Percentiles rank a stretch among this genome's conserved stretches.
Conservation (phyloP, 2,329 filamentous ascomycete genomes). For the Trichoderma sp. region DNA sequence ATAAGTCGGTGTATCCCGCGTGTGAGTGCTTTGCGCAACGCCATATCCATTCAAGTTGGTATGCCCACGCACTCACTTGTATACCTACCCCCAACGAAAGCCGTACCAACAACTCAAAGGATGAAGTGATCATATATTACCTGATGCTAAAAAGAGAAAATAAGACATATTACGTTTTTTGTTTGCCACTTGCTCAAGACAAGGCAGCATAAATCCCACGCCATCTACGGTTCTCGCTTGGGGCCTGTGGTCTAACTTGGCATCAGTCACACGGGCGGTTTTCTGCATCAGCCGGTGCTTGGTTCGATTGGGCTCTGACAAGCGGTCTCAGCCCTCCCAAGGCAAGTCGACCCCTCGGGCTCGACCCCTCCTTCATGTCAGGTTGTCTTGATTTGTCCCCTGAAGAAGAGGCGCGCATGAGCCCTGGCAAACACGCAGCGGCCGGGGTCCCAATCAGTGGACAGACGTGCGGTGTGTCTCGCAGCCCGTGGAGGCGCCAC, state of each 20-base stretch:
- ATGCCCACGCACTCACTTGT: neutral
- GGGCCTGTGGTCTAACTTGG: constrained; percentile 1
- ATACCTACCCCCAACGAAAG: neutral
- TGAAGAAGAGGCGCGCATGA: neutral
- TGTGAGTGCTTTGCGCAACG: neutral
- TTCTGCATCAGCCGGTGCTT: constrained; percentile 18
- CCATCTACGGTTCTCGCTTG: constrained; percentile 14
- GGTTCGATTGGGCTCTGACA: constrained; percentile 10
- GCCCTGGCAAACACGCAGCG: neutral
- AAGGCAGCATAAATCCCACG: neutral
- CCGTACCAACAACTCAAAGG: neutral
- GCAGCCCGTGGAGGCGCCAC: neutral
- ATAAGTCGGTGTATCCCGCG: neutral
- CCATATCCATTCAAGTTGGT: neutral
- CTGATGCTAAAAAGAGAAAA: neutral
- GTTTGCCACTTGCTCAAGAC: constrained; percentile 11
- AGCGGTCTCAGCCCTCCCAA: neutral
- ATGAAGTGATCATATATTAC: neutral
- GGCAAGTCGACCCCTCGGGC: neutral
- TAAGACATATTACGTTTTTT: constrained; percentile 5
- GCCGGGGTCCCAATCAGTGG: neutral
- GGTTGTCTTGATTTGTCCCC: neutral
- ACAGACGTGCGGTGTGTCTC: neutral
- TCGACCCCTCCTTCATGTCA: neutral
- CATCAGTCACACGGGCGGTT: constrained; percentile 14